These are phyloP conservation scores for Xerocomellus dryophilus DNA, from an alignment of 768 basidiomycete genomes.

Conservation along the genomic window DNA sequence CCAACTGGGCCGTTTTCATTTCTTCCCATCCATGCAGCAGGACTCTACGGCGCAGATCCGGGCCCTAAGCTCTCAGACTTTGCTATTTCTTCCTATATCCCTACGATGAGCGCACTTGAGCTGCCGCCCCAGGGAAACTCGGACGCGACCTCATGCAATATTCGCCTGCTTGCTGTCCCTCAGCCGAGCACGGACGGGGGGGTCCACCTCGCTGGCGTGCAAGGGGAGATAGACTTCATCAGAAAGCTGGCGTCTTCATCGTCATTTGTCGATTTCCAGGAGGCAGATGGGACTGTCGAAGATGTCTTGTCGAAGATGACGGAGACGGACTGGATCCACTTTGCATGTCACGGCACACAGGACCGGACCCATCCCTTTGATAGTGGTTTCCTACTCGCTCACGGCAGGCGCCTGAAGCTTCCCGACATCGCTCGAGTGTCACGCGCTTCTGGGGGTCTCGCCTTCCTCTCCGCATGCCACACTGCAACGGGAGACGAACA, in stretches of 20 bases:
- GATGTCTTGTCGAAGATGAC: not conserved
- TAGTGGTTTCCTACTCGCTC: slow-evolving; percentile 18
- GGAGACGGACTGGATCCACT: slow-evolving; percentile 19
- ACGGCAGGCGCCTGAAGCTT: not conserved
- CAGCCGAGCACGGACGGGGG: slow-evolving; percentile 11
- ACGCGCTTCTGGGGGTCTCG: slow-evolving; percentile 27
- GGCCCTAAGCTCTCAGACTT: not conserved
- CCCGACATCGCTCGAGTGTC: not conserved
- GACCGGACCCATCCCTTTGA: slow-evolving; percentile 16
- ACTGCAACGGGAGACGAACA: not conserved
- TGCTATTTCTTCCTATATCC: slow-evolving; percentile 24
- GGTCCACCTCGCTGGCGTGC: not conserved
- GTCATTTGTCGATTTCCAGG: not conserved
- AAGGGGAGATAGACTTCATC: slow-evolving; percentile 22
- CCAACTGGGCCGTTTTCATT: not conserved
- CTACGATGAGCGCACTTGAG: slow-evolving; percentile 22
- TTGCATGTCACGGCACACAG: slow-evolving; percentile 33
- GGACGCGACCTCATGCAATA: not conserved
- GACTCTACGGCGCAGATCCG: not conserved
- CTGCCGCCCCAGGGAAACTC: not conserved
- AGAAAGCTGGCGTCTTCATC: too few species aligned
- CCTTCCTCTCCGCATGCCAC: not conserved
- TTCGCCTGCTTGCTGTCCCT: slow-evolving; percentile 7
- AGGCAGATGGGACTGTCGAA: not conserved
- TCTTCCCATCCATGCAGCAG: slow-evolving; percentile 2